Evolutionary conservation across 2,329 filamentous ascomycete species (phyloP).

Genomic region (Endothia cerciana): DNA sequence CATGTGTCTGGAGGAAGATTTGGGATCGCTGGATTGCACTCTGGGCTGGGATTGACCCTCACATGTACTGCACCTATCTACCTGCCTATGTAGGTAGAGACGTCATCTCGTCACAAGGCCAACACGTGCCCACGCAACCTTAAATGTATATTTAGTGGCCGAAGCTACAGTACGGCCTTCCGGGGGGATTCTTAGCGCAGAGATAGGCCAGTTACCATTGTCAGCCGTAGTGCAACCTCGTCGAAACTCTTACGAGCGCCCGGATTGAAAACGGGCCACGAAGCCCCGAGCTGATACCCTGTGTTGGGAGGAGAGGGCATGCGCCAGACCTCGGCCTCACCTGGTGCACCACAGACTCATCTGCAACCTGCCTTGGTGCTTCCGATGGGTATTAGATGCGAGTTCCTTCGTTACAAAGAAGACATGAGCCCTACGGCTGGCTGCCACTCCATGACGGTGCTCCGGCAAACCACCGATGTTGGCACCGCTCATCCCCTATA

Average conservation of each 20-base stretch:
- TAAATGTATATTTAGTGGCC: slow-evolving; percentile 8
- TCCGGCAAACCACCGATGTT: not conserved
- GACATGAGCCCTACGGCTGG: not conserved
- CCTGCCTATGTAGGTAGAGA: slow-evolving; percentile 9
- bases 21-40: slow-evolving; percentile 8
- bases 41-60: slow-evolving; percentile 1
- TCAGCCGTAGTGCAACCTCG: no score
- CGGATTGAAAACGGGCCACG: no score
- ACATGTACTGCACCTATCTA: not conserved
- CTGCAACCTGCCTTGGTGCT: not conserved
- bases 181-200: no score
- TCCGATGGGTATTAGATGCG: no score
- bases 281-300: not conserved
- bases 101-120: slow-evolving; percentile 8
- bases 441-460: not conserved
- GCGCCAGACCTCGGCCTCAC: not conserved
- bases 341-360: not conserved
- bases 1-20: no score
- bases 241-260: no score
- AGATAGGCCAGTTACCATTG: no score
- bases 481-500: no score
- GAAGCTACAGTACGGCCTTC: not conserved
- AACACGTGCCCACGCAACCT: slow-evolving; percentile 13
- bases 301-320: not conserved
- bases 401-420: no score